Evolutionary conservation across 225 moss, liverwort and hornwort genomes (phyloP).

Genomic region (Pseudisothecium myosuroides): DNA sequence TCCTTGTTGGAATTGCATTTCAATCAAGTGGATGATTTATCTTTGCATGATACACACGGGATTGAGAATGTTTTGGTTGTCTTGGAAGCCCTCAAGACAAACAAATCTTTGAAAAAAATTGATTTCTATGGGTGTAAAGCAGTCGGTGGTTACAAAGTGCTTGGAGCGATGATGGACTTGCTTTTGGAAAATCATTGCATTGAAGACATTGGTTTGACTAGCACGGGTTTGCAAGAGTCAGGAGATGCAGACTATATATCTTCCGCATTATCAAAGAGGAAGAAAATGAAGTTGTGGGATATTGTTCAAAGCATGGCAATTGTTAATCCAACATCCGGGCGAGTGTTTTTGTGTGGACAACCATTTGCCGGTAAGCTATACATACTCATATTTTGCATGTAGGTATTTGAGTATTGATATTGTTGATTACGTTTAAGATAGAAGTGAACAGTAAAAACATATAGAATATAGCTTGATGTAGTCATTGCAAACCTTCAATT

Average conservation of each 20-base stretch:
- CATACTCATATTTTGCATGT: accelerated
- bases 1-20: too few relatives aligned
- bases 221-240: accelerated
- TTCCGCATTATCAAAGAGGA: not conserved
- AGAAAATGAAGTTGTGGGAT: not conserved
- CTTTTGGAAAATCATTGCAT: not conserved
- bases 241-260: not conserved
- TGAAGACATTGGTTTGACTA: accelerated
- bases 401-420: not conserved
- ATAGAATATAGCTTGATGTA: too few relatives aligned
- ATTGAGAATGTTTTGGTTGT: too few relatives aligned
- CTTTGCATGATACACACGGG: too few relatives aligned
- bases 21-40: accelerated
- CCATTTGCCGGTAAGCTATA: not conserved
- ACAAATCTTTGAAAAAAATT: not conserved
- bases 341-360: not conserved
- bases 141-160: not conserved
- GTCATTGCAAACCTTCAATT: too few relatives aligned
- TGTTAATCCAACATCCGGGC: not conserved
- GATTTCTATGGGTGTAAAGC: accelerated
- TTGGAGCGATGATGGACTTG: not conserved
- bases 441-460: not conserved
- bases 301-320: not conserved
- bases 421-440: not conserved
- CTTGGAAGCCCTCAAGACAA: too few relatives aligned